A percentile compares a stretch with the other conserved stretches of the same genome.
Conservation (phyloP, 1,284 basidiomycete genomes). For the Cerioporus squamosus region DNA sequence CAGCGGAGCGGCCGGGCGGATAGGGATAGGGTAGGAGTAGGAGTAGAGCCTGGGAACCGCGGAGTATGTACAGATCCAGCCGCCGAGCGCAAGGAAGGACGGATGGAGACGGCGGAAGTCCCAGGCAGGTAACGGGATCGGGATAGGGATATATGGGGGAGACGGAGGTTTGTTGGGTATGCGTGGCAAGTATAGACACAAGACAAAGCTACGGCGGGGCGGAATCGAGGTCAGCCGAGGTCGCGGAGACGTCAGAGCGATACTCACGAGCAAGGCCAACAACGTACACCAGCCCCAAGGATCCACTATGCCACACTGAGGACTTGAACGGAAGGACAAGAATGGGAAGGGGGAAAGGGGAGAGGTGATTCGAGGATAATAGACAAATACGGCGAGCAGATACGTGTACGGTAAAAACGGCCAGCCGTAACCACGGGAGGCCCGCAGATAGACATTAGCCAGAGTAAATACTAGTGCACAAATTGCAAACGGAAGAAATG, state of each 20-base stretch:
- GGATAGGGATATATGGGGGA: conserved; percentile 15
- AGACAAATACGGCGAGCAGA: conserved; percentile 25
- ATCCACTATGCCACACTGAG: conserved; percentile 21
- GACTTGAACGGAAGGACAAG: not conserved
- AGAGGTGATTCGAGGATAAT: conserved; percentile 8
- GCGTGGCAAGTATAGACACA: conserved; percentile 28
- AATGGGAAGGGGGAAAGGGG: not conserved
- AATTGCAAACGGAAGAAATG: conserved; percentile 17
- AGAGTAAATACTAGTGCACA: conserved; percentile 34
- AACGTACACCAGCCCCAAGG: conserved; percentile 27
- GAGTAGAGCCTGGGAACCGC: conserved; percentile 5
- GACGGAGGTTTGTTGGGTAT: conserved; percentile 17
- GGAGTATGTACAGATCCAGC: conserved; percentile 17
- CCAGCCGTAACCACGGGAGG: conserved; percentile 9
- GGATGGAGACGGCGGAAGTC: not conserved
- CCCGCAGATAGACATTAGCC: conserved; percentile 18
- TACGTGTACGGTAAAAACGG: conserved; percentile 28
- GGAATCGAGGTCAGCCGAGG: not conserved
- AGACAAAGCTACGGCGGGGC: conserved; percentile 10
- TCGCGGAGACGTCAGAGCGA: no score
- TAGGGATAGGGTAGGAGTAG: not conserved
- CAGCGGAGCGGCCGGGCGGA: not conserved
- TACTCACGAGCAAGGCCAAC: conserved; percentile 32
- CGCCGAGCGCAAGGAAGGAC: not conserved
- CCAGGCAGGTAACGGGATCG: not conserved